A percentile compares a stretch with the other conserved stretches of the same genome.
These are phyloP conservation scores for Acer campestre DNA, from an alignment of 345 rosid genomes.

Conservation along the genomic window DNA sequence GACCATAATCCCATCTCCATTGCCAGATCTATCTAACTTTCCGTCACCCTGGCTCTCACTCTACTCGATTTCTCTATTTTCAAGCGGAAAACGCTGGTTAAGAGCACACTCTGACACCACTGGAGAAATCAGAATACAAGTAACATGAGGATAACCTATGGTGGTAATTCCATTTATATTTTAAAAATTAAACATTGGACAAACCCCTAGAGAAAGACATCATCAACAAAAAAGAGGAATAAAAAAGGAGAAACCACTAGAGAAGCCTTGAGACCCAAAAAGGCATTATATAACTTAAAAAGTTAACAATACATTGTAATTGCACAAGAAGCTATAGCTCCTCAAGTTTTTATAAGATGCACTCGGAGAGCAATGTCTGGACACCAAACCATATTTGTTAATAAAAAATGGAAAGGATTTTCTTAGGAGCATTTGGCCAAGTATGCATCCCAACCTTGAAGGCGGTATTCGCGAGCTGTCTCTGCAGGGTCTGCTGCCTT, in stretches of 20 bases:
- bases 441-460: constrained; percentile 97
- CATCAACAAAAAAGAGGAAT: too few species aligned
- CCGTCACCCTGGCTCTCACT: too few species aligned
- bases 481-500: constrained; percentile 80
- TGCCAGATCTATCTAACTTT: too few species aligned
- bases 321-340: constrained; percentile 1
- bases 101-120: background rate
- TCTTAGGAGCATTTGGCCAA: constrained; percentile 55
- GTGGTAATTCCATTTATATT: too few species aligned
- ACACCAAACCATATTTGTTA: background rate
- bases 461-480: constrained; percentile 80
- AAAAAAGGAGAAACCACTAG: too few species aligned
- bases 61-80: too few species aligned
- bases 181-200: too few species aligned
- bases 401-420: background rate
- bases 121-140: background rate
- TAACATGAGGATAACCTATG: background rate
- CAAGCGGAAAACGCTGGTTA: too few species aligned
- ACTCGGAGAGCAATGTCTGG: background rate
- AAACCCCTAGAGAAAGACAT: too few species aligned
- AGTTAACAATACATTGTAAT: constrained; percentile 1
- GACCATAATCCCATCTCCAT: too few species aligned
- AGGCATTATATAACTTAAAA: background rate
- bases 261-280: background rate
- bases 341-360: background rate